Evolutionary conservation across 1,139 yeast species (phyloP).

Genomic region (Ashbya aceris): DNA sequence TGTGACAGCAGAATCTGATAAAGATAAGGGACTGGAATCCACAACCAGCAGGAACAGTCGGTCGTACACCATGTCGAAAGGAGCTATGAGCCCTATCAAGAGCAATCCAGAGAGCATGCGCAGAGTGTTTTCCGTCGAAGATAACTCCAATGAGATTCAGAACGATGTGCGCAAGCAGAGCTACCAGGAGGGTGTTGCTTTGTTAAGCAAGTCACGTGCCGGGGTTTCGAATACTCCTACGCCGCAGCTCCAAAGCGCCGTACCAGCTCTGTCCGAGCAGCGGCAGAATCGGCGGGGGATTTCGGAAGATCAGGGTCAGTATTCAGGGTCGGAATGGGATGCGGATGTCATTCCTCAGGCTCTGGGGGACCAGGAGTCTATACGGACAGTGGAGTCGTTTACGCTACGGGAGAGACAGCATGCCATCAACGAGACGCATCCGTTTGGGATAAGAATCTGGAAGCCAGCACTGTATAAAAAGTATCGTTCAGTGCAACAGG

Average conservation of each 20-base stretch:
- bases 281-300: constrained; percentile 6
- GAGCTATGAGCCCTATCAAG: constrained; percentile 10
- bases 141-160: constrained; percentile 56
- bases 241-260: background rate
- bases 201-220: background rate
- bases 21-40: background rate
- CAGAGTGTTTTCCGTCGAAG: constrained; percentile 62
- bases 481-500: constrained; percentile 78
- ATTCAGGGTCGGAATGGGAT: constrained; percentile 9
- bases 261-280: constrained; percentile 6
- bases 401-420: constrained; percentile 91
- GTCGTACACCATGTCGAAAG: constrained; percentile 9
- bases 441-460: constrained; percentile 97
- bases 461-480: constrained; percentile 95
- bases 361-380: constrained; percentile 37
- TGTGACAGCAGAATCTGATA: background rate
- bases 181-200: background rate
- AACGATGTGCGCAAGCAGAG: constrained; percentile 47
- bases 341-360: constrained; percentile 15
- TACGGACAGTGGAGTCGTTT: constrained; percentile 63
- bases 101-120: constrained; percentile 20
- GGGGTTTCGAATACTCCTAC: background rate
- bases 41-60: constrained; percentile 1
- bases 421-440: constrained; percentile 94
- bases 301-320: constrained; percentile 6